phyloP scores from a whole-genome alignment of 2,329 filamentous ascomycete genomes.

The Aulographum hederae region DNA sequence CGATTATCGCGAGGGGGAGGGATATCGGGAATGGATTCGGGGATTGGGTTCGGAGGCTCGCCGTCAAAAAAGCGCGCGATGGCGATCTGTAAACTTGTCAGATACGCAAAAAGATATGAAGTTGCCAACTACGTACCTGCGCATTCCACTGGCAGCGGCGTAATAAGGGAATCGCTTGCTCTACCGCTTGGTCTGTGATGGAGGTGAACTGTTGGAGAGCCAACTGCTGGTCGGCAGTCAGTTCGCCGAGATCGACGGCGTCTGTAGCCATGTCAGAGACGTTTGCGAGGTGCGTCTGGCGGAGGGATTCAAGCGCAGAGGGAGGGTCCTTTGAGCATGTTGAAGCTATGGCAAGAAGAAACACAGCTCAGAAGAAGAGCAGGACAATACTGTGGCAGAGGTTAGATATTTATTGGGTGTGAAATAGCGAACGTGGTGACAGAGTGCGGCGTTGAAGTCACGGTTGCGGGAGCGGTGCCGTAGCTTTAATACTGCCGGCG shows the following conservation, averaged over 20 bases:
- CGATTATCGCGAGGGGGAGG: slow-evolving; percentile 44
- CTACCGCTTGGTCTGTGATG: slow-evolving; percentile 67
- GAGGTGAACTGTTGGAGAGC: slow-evolving; percentile 76
- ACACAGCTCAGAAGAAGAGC: too few species aligned
- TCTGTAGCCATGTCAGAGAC: slow-evolving; percentile 16
- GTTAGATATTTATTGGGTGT: too few species aligned
- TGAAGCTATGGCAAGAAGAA: too few species aligned
- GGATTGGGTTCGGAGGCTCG: slow-evolving; percentile 56
- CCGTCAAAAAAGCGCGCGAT: slow-evolving; percentile 97
- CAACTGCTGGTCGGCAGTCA: slow-evolving; percentile 62
- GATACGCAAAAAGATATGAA: not conserved
- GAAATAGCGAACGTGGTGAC: too few species aligned
- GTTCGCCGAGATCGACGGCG: slow-evolving; percentile 42
- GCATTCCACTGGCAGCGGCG: slow-evolving; percentile 91
- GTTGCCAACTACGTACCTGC: slow-evolving; percentile 37
- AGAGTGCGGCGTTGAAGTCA: too few species aligned
- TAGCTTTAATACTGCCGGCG: too few species aligned
- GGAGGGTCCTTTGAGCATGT: too few species aligned
- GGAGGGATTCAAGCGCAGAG: too few species aligned
- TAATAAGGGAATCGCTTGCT: slow-evolving; percentile 61
- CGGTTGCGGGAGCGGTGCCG: too few species aligned
- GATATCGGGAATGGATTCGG: slow-evolving; percentile 46
- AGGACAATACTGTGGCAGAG: too few species aligned
- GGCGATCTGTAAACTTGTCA: slow-evolving; percentile 46
- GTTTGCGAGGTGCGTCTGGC: too few species aligned